Conservation (phyloP, 2,329 filamentous ascomycete species). For the Zymoseptoria brevis region DNA sequence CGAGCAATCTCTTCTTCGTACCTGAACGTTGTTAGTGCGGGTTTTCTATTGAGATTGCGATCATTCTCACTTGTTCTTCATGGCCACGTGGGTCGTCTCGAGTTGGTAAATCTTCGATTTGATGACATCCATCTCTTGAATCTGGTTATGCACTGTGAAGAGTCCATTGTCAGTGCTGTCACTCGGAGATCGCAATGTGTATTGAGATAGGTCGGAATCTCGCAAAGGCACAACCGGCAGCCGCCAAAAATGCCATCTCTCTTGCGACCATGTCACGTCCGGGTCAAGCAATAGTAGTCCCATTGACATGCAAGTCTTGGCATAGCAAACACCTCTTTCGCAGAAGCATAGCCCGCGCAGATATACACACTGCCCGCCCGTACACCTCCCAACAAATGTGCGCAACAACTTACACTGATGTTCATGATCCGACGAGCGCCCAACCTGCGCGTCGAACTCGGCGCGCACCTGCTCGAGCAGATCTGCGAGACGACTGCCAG, state of each 20-base stretch:
- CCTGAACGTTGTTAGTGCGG: constrained; percentile 41
- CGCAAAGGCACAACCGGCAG: background rate
- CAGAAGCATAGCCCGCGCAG: background rate
- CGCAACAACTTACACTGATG: constrained; percentile 68
- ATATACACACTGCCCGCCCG: background rate
- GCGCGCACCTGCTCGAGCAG: constrained; percentile 81
- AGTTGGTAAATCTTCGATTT: constrained; percentile 87
- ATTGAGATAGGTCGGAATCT: background rate
- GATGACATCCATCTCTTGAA: constrained; percentile 92
- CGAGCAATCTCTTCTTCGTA: constrained; percentile 87
- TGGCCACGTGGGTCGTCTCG: constrained; percentile 77
- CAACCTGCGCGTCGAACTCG: constrained; percentile 71
- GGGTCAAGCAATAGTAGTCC: too few species aligned
- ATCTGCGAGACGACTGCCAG: constrained; percentile 73
- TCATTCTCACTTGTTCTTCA: constrained; percentile 77
- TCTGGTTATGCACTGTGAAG: constrained; percentile 69
- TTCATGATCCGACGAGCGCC: constrained; percentile 79
- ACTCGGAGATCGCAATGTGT: background rate
- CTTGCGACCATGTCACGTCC: background rate
- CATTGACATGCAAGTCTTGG: background rate
- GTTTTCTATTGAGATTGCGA: background rate
- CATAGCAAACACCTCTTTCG: background rate
- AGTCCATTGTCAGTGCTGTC: background rate
- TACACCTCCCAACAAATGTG: background rate
- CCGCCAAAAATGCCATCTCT: background rate